These are phyloP conservation scores for Russula sp. DNA, from an alignment of 768 basidiomycete species.

Conservation along the genomic window DNA sequence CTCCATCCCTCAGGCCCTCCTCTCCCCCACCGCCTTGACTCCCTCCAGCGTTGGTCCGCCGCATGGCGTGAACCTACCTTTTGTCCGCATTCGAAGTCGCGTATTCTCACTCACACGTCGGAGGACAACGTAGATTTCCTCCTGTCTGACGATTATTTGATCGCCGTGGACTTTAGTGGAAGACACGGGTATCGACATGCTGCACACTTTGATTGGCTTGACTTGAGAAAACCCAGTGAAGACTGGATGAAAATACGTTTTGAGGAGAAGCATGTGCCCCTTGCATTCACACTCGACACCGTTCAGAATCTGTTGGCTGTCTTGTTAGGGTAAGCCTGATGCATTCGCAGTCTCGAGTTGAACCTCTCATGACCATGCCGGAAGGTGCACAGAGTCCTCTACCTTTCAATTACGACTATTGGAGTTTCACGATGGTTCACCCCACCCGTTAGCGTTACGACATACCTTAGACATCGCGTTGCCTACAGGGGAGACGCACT, in stretches of 20 bases:
- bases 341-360: background rate
- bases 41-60: background rate
- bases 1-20: background rate
- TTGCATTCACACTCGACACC: background rate
- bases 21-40: background rate
- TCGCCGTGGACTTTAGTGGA: background rate
- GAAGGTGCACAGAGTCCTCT: background rate
- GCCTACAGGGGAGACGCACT: background rate
- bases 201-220: background rate
- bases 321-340: background rate
- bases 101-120: background rate
- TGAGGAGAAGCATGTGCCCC: background rate
- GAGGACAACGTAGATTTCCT: background rate
- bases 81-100: background rate
- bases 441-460: background rate
- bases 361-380: background rate
- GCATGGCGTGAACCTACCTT: background rate
- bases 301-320: background rate
- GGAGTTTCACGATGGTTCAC: background rate
- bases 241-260: background rate
- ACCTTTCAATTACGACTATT: conserved; percentile 8
- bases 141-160: conserved; percentile 4
- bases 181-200: background rate
- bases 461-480: background rate
- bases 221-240: background rate